Percentiles rank a stretch among this genome's conserved stretches.
phyloP scores from a whole-genome alignment of 345 rosid species.

The Clausena lansium region DNA sequence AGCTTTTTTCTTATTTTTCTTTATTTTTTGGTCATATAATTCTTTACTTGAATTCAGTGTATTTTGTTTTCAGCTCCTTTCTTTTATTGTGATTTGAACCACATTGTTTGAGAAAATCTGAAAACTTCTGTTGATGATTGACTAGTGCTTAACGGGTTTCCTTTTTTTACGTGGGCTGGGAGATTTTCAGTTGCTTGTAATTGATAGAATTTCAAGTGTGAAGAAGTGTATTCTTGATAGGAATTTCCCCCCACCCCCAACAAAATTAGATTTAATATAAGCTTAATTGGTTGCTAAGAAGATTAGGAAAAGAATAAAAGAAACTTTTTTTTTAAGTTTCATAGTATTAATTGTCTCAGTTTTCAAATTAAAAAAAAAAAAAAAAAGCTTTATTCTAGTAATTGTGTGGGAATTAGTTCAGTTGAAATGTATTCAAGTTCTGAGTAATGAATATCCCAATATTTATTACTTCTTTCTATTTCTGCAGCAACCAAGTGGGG shows the following conservation, averaged over 20 bases:
- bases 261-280: not conserved
- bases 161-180: not conserved
- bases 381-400: not conserved
- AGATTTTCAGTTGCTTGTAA: not conserved
- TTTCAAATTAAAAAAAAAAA: not conserved
- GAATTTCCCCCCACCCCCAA: not conserved
- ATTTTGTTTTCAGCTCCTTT: not conserved
- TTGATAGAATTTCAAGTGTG: not conserved
- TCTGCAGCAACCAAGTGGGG: not conserved
- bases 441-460: not conserved
- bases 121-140: not conserved
- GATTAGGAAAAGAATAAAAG: not conserved
- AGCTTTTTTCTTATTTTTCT: not conserved
- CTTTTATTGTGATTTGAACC: not conserved
- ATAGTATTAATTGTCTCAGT: not conserved
- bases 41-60: conserved; percentile 4
- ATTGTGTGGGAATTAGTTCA: not conserved
- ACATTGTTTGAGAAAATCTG: not conserved
- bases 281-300: not conserved
- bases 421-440: not conserved
- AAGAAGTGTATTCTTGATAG: not conserved
- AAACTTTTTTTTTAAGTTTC: not conserved
- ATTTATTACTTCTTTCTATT: not conserved
- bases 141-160: not conserved
- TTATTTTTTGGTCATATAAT: not conserved